phyloP scores from a whole-genome alignment of 1,139 yeast species.

The Debaryomycetaceae sp. region DNA sequence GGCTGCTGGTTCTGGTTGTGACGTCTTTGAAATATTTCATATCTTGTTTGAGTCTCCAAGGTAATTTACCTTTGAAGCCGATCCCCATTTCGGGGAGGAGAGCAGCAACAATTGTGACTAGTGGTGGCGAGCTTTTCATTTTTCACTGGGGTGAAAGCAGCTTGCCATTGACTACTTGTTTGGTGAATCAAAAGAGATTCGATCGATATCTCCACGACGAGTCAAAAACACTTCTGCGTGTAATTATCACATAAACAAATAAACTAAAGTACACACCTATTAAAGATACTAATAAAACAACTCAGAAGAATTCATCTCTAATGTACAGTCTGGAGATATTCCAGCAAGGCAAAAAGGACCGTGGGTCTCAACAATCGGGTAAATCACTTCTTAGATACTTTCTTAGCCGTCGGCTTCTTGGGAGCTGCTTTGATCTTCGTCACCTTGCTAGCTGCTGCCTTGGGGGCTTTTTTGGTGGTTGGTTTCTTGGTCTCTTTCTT shows the following conservation, averaged over 20 bases:
- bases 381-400: slow-evolving; percentile 19
- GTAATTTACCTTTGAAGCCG: slow-evolving; percentile 76
- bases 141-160: not conserved
- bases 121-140: slow-evolving; percentile 18
- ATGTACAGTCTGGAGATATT: not conserved
- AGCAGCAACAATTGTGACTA: slow-evolving; percentile 80
- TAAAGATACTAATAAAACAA: not conserved
- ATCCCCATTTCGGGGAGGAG: slow-evolving; percentile 78
- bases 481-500: slow-evolving; percentile 19
- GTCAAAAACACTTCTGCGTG: not conserved
- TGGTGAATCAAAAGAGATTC: not conserved
- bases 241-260: not conserved
- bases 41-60: slow-evolving; percentile 85
- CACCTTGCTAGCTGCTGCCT: slow-evolving; percentile 13
- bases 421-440: slow-evolving; percentile 11
- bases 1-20: slow-evolving; percentile 44
- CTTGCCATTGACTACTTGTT: not conserved
- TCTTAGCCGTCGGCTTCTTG: slow-evolving; percentile 18
- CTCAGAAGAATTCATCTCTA: not conserved
- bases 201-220: not conserved
- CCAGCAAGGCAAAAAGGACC: slow-evolving; percentile 4
- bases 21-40: slow-evolving; percentile 80
- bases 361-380: slow-evolving; percentile 10
- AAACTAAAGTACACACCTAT: slow-evolving; percentile 1
- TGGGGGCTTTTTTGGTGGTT: slow-evolving; percentile 14